A percentile compares a stretch with the other conserved stretches of the same genome.
Evolutionary conservation across 805 yeast genomes (phyloP).

Genomic region (Grigorovia jiainica): DNA sequence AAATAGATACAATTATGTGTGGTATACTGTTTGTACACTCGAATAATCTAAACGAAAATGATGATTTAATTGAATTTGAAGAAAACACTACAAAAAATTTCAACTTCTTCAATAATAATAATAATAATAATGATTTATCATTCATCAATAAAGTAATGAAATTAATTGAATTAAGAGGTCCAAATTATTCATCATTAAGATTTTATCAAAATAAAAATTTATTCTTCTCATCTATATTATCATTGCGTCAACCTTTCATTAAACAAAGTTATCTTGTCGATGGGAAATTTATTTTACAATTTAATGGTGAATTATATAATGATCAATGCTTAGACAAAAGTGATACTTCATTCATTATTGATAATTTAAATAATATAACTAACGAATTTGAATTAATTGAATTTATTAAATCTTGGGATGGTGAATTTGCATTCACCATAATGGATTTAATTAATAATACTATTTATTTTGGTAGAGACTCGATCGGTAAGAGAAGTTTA

Average conservation of each 20-base stretch:
- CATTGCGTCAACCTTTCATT: conserved; percentile 71
- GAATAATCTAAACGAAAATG: background rate
- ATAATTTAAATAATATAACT: conserved; percentile 22
- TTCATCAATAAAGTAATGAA: conserved; percentile 33
- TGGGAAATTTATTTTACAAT: conserved; percentile 47
- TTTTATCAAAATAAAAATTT: conserved; percentile 8
- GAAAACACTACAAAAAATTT: conserved; percentile 5
- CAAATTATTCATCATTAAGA: conserved; percentile 39
- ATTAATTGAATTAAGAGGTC: conserved; percentile 51
- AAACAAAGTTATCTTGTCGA: conserved; percentile 50
- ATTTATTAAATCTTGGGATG: conserved; percentile 43
- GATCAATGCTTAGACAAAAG: conserved; percentile 39
- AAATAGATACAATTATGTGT: too few species aligned
- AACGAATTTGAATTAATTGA: conserved; percentile 30
- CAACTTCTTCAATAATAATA: conserved; percentile 3
- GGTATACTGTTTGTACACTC: background rate
- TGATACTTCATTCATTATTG: conserved; percentile 52
- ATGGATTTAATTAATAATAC: conserved; percentile 33
- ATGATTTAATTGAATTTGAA: conserved; percentile 12
- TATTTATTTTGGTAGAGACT: conserved; percentile 76
- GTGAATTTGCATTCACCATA: conserved; percentile 71
- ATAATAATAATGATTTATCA: conserved; percentile 1
- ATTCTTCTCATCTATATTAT: conserved; percentile 60
- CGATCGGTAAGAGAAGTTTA: conserved; percentile 72
- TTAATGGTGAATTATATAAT: conserved; percentile 86